phyloP scores from a whole-genome alignment of 192 early-diverging fungal genomes.

The Coemansia sp. region DNA sequence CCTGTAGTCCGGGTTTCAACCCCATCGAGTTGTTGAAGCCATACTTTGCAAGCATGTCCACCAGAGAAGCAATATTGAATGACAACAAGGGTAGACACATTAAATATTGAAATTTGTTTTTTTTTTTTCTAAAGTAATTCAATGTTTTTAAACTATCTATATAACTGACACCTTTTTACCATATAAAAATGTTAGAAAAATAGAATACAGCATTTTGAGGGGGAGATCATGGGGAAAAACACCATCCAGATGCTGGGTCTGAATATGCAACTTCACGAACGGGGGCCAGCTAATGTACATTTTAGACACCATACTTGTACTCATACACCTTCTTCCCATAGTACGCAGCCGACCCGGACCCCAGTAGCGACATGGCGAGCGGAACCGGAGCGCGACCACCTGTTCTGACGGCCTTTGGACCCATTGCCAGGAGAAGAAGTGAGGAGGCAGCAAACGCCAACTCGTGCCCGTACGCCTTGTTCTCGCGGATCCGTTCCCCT shows the following conservation, averaged over 20 bases:
- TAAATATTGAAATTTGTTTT: too few species aligned
- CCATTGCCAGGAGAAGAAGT: slow-evolving; percentile 46
- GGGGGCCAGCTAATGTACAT: neutral
- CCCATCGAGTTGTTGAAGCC: too few species aligned
- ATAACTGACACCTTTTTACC: too few species aligned
- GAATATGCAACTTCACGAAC: neutral
- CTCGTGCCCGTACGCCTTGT: slow-evolving; percentile 45
- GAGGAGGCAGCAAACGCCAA: slow-evolving; percentile 42
- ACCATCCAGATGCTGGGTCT: too few species aligned
- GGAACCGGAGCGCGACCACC: slow-evolving; percentile 36
- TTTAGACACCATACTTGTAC: slow-evolving; percentile 41
- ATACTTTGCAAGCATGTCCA: too few species aligned
- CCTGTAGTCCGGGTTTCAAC: too few species aligned
- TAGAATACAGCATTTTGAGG: neutral
- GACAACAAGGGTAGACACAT: too few species aligned
- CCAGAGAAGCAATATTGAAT: too few species aligned
- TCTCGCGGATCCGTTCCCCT: slow-evolving; percentile 35
- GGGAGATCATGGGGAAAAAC: too few species aligned
- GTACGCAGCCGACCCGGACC: slow-evolving; percentile 38
- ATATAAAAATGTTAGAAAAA: neutral
- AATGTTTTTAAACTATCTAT: too few species aligned
- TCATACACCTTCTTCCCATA: slow-evolving; percentile 49
- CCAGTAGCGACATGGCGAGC: slow-evolving; percentile 34
- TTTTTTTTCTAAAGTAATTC: too few species aligned
- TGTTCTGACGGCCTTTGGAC: slow-evolving; percentile 46